Conservation (phyloP, 331 rosid genomes). For the Quercus lobata region DNA sequence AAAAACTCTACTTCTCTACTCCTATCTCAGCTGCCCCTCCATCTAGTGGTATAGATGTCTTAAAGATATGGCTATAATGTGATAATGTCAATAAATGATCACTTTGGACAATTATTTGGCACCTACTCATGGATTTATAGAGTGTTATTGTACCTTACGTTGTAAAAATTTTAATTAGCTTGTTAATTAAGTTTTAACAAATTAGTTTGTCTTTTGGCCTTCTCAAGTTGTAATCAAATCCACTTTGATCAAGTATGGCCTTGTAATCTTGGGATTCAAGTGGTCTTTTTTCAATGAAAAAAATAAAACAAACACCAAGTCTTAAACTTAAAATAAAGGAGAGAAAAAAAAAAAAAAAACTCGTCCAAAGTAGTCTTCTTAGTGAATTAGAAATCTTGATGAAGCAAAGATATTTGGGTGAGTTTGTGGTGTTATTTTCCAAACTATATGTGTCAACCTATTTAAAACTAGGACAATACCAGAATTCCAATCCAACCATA, state of each 20-base stretch:
- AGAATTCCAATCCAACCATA: background rate
- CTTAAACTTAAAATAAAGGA: too few species aligned
- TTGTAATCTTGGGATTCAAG: background rate
- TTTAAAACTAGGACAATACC: background rate
- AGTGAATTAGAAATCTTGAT: background rate
- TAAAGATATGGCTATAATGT: background rate
- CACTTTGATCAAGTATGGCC: background rate
- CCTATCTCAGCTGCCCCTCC: background rate
- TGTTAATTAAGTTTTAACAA: too few species aligned
- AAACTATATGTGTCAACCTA: background rate
- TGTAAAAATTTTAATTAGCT: too few species aligned
- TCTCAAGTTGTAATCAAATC: too few species aligned
- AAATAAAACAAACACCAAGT: too few species aligned
- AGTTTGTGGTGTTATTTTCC: background rate
- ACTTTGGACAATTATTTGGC: background rate
- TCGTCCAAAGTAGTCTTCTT: too few species aligned
- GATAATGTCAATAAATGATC: background rate
- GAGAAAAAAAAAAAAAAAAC: too few species aligned
- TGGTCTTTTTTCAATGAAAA: too few species aligned
- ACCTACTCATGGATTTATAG: too few species aligned
- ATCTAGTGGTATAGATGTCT: background rate
- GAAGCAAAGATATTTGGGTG: background rate
- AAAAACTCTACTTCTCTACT: background rate
- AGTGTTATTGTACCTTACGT: too few species aligned
- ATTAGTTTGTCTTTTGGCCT: too few species aligned